A percentile compares a stretch with the other conserved stretches of the same genome.
Evolutionary conservation across 2,329 filamentous ascomycete species (phyloP).

Genomic region (Dothideomycetidae sp.): DNA sequence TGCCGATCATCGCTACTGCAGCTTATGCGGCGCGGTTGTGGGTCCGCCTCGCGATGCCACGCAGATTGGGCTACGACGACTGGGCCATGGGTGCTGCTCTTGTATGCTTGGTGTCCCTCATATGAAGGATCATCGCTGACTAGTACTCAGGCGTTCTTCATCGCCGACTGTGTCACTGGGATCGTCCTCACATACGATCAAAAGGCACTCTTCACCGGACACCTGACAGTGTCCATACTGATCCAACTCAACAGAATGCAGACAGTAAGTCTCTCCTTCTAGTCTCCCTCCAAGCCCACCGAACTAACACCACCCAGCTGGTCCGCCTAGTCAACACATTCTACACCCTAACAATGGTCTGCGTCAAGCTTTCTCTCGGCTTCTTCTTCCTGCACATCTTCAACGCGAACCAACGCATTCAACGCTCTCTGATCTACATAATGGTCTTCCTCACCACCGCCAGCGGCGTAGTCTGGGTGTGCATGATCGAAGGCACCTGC

Average conservation of each 20-base stretch:
- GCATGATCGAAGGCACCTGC: not conserved
- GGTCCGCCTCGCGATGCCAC: not conserved
- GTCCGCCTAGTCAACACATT: not conserved
- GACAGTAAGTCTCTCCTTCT: too few species aligned
- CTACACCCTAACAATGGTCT: not conserved
- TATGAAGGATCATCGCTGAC: not conserved
- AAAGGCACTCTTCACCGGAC: too few species aligned
- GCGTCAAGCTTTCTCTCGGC: not conserved
- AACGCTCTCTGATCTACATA: not conserved
- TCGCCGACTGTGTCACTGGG: not conserved
- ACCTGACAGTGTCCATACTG: too few species aligned
- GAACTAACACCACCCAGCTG: not conserved
- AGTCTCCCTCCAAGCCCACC: too few species aligned
- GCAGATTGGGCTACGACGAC: not conserved
- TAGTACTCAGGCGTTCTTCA: not conserved
- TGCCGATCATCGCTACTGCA: not conserved
- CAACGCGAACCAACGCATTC: not conserved
- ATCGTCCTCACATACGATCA: not conserved
- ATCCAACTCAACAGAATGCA: not conserved
- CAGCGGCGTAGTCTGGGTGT: not conserved
- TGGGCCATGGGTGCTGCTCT: not conserved
- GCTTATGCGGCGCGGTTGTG: not conserved
- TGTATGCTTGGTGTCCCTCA: not conserved
- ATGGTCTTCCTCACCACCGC: not conserved
- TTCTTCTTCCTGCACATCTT: not conserved